Evolutionary conservation across 2,329 filamentous ascomycete species (phyloP), one percentile per base, ranked within the genome.

Genomic region (Hypoxylon rubiginosum): DNA sequence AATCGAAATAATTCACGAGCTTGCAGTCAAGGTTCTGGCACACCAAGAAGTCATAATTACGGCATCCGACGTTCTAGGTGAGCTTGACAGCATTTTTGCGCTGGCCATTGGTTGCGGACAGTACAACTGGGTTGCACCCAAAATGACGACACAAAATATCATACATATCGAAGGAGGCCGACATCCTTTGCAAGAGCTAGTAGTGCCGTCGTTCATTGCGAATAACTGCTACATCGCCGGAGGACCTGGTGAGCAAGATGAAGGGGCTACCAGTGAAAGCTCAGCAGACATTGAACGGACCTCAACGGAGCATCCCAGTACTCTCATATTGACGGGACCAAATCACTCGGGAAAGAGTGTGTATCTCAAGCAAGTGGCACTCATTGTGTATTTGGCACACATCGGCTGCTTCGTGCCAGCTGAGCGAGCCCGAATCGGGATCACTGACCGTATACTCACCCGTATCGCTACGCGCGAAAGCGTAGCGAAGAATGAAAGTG

Each of bases 331-430:
- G 73, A 98, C 96, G 0, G 96, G 96, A 0, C 94, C 96, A 4
- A 99, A 99, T 72, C 97, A 96, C 77, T 98, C 96, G 0, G 96
- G 96, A 0, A 99, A 99, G 79, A 98, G 94, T 72, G 88, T 98
- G 0, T 98, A 97, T 78, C 85, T 98, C 75, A 99, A 97, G 78
- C 95, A 99, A 77, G 88, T 93, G 32, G 96, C 94, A 4, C 82
- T 97, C 53, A 96, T 97, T 63, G 90, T 97, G 13, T 97, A 96
- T 75, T 86, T 99, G 78, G 93, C 96, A 0, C 96, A 99, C 75
- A 88, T 97, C 57, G 96, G 96, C 55, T 95, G 93, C 76, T 98
- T 92, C 76, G 92, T 99, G 1, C 95, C 96, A 0, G 95, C 94
- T 1, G 85, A 90, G 15, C 82, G 79, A 28, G 95, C 94, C 8